A percentile compares a stretch with the other conserved stretches of the same genome.
Conservation (phyloP, 306 rosid species). For the Vachellia collinsii region DNA sequence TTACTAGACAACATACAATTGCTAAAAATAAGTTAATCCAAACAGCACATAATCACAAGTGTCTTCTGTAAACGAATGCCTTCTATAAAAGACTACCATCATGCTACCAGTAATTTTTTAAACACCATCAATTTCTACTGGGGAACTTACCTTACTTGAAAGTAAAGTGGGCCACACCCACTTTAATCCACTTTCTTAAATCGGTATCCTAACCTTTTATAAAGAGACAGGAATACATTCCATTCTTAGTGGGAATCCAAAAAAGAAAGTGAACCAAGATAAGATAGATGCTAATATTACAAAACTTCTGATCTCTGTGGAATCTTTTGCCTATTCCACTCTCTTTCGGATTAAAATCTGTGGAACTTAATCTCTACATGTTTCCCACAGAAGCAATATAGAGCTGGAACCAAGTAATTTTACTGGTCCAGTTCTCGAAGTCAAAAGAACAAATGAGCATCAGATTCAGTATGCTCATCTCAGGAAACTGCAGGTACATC, state of each 20-base stretch:
- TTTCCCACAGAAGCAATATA: background rate
- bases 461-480: background rate
- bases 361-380: background rate
- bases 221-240: background rate
- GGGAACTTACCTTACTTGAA: background rate
- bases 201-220: background rate
- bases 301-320: background rate
- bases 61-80: background rate
- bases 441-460: background rate
- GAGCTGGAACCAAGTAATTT: background rate
- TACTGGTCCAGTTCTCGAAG: conserved; percentile 2
- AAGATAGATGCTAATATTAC: conserved; percentile 1
- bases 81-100: background rate
- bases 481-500: background rate
- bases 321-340: conserved; percentile 8
- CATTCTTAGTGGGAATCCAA: background rate
- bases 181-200: background rate
- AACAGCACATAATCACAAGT: background rate
- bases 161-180: background rate
- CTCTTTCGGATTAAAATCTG: background rate
- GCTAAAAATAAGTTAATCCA: too few species aligned
- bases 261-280: conserved; percentile 1
- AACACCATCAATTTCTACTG: background rate
- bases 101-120: background rate
- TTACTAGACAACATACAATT: too few species aligned